Evolutionary conservation across 2,329 filamentous ascomycete species (phyloP).

Genomic region (Nigrograna mackinnonii): DNA sequence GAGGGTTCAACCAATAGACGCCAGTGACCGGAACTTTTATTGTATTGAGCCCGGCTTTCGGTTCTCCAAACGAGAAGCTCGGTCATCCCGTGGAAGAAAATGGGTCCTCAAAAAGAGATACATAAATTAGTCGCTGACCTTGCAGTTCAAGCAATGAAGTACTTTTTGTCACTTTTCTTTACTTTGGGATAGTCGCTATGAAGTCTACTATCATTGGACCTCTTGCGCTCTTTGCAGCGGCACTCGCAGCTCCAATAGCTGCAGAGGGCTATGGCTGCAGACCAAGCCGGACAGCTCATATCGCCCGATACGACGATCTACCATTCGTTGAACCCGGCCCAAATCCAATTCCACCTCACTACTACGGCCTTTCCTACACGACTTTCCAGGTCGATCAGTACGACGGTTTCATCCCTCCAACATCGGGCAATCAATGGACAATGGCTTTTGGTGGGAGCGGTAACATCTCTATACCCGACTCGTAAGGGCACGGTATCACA

Average conservation of each 20-base stretch:
- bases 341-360: conserved; percentile 18
- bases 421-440: conserved; percentile 18
- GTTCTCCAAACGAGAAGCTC: no score
- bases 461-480: conserved; percentile 17
- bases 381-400: conserved; percentile 23
- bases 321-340: conserved; percentile 12
- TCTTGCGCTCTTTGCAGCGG: conserved; percentile 2
- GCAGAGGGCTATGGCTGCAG: conserved; percentile 2
- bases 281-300: conserved; percentile 10
- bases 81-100: no score
- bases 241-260: conserved; percentile 5
- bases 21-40: no score
- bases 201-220: conserved; percentile 2
- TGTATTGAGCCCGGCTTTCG: no score
- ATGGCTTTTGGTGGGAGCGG: conserved; percentile 24
- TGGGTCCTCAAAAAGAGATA: no score
- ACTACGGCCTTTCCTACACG: conserved; percentile 18
- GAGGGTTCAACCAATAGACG: no score
- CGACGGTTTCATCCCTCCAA: conserved; percentile 20
- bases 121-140: no score
- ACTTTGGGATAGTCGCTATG: no score
- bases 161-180: no score
- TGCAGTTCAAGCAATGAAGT: no score
- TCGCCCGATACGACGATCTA: conserved; percentile 19
- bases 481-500: conserved; percentile 7